Base-by-base conservation (phyloP, 2,329 filamentous ascomycete genomes). In the Pseudocercospora eumusae region DNA sequence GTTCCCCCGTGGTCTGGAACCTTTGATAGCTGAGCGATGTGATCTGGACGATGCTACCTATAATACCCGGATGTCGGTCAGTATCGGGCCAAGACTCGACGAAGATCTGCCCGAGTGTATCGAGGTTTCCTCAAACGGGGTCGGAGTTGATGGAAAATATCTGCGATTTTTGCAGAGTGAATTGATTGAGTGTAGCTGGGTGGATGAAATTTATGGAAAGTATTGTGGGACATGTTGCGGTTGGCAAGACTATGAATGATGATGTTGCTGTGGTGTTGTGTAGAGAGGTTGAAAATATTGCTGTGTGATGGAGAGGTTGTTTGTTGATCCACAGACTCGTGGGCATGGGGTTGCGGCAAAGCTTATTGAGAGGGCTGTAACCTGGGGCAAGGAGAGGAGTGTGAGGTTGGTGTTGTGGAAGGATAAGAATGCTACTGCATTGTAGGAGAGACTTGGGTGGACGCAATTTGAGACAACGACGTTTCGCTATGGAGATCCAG, bases 271-370 rank as follows among this genome's bases (percentile, higher is more conserved):
- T 68, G 13, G 59, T 57, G 11, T 50, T 64, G 36, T 64, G 66
- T 65, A 47, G 60, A 40, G 33, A 62, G 20, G 49, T 58, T n/a
- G 23, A 25, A 52, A 11, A 54, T 11, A 47, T 68, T 40, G 67
- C 68, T n/a, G 66, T n/a, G 66, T 70, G 2, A 67, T 73, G 1
- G 69, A 66, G 31, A 63, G 69, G 33, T 60, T 73, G 9, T 71
- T 69, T 52, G 65, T 73, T 23, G 63, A 70, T 54, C 69, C 70
- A 3, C 49, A 50, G 2, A 27, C 60, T 28, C 60, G 65, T 15
- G 66, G 68, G 1, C 36, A 31, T 44, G 69, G 71, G 1, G 44
- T 63, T 15, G 70, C 68, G 10, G 62, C 45, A 18, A 44, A 59
- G 36, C 62, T 73, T 18, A 64, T 71, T 21, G 31, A 56, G 21